Conservation (phyloP, 1,284 basidiomycete species). For the Cutaneotrichosporon spelunceum region DNA sequence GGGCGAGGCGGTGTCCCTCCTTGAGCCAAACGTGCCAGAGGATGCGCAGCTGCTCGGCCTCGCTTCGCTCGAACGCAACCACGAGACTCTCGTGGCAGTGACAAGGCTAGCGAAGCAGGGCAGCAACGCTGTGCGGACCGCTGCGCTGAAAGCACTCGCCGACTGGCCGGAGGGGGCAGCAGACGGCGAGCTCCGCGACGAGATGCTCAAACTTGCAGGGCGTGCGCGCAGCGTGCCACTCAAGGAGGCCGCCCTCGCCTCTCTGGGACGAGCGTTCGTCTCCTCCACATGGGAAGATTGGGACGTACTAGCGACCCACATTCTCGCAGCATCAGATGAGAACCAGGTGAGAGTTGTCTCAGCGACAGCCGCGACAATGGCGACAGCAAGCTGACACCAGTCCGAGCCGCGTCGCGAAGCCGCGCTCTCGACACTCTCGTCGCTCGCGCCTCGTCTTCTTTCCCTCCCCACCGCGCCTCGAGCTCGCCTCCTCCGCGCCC, state of each 20-base stretch:
- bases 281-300: not conserved
- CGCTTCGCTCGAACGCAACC: not conserved
- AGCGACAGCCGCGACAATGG: too few relatives aligned
- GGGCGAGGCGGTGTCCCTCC: slow-evolving; percentile 1
- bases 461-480: slow-evolving; percentile 16
- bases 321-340: slow-evolving; percentile 16
- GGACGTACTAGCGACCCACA: not conserved
- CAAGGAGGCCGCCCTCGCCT: slow-evolving; percentile 39
- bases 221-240: slow-evolving; percentile 34
- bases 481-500: slow-evolving; percentile 18
- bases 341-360: slow-evolving; percentile 17
- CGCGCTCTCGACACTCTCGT: slow-evolving; percentile 28
- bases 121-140: slow-evolving; percentile 18
- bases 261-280: slow-evolving; percentile 28
- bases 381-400: slow-evolving; percentile 18
- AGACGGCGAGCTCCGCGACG: slow-evolving; percentile 4
- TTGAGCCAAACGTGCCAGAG: slow-evolving; percentile 12
- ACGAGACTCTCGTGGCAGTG: slow-evolving; percentile 10
- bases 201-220: not conserved
- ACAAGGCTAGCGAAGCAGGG: not conserved
- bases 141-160: slow-evolving; percentile 13
- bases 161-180: slow-evolving; percentile 6
- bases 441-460: slow-evolving; percentile 16
- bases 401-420: slow-evolving; percentile 35
- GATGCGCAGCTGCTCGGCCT: slow-evolving; percentile 20